A percentile compares a stretch with the other conserved stretches of the same genome.
Conservation (phyloP, 1,284 basidiomycete genomes). For the Rhodotorula glutinis region DNA sequence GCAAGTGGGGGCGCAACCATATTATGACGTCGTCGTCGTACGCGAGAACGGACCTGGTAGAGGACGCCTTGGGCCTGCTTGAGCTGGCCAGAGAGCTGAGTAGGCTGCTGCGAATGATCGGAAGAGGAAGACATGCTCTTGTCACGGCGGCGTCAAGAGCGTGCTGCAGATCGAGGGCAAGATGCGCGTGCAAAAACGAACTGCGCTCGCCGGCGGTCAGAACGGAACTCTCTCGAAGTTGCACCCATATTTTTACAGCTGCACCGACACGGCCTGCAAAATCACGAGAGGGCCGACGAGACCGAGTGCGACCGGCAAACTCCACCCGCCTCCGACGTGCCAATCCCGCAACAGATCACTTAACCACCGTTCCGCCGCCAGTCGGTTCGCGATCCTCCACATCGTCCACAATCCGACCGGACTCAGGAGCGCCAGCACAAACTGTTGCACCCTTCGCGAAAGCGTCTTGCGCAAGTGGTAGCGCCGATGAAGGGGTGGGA, state of each 20-base stretch:
- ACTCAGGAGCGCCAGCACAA: neutral
- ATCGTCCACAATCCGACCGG: conserved; percentile 21
- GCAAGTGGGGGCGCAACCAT: no score
- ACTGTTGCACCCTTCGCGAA: conserved; percentile 32
- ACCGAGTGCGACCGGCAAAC: conserved; percentile 45
- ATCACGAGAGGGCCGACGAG: conserved; percentile 46
- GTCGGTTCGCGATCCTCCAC: conserved; percentile 11
- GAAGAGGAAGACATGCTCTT: neutral
- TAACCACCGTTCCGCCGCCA: conserved; percentile 19
- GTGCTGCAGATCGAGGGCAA: no score
- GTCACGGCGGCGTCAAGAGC: no score
- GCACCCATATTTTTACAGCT: no score
- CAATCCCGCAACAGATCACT: conserved; percentile 44
- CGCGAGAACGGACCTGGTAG: conserved; percentile 11
- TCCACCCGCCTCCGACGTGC: conserved; percentile 47
- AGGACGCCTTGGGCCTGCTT: conserved; percentile 15
- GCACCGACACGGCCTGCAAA: conserved; percentile 13
- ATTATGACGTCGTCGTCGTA: no score
- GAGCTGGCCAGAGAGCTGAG: conserved; percentile 12
- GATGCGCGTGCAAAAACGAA: neutral
- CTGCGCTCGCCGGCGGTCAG: no score
- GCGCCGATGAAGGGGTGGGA: neutral
- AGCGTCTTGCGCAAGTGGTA: conserved; percentile 5
- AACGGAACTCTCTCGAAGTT: no score
- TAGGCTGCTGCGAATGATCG: conserved; percentile 5